Evolutionary conservation across 228 moss, liverwort and hornwort genomes (phyloP), one percentile per base, ranked within the genome.

Genomic region (Sphagnum fallax): DNA sequence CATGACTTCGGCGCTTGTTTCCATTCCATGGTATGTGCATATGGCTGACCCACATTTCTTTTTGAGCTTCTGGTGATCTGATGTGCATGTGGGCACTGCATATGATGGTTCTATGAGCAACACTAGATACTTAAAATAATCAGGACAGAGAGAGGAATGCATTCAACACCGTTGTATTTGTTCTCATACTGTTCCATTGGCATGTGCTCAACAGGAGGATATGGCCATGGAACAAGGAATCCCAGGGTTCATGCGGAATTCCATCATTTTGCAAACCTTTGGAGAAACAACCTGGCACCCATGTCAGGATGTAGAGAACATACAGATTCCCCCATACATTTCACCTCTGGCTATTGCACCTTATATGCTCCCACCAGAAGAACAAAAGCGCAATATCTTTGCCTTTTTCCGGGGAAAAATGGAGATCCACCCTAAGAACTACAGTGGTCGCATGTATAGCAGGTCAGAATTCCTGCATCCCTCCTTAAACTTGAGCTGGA

Each of bases 1-100:
- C 98, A 98, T 64, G 94, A 94, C 73, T 92, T 85, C 53, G 94
- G 94, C 52, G 98, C 92, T 67, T 94, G 94, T 73, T 98, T 98
- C 70, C 84, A 98, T 57, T 84, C 90, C 6, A 74, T 89, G 77
- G 92, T 89, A 53, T 71, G 73, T 69, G 32, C 64, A 51, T 32
- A 32, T 32, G 32, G 2, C 32, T 2, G 32, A 32, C 32, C 32
- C 32, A 32, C 32, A 32, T 32, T 32, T 32, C 32, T 32, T 32
- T 32, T 32, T 32, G 32, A 32, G 32, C 32, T 32, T 32, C 32
- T 32, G 32, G 32, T 32, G 32, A 32, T 32, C 32, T 32, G 32
- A 32, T 32, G 32, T 32, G 2, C 32, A 32, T 32, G 32, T 32
- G 32, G 32, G 32, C 32, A 32, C 32, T 32, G 32, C 32, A 32